Conservation (phyloP, 2,329 filamentous ascomycete genomes). For the Sphaerulina vaccinii region DNA sequence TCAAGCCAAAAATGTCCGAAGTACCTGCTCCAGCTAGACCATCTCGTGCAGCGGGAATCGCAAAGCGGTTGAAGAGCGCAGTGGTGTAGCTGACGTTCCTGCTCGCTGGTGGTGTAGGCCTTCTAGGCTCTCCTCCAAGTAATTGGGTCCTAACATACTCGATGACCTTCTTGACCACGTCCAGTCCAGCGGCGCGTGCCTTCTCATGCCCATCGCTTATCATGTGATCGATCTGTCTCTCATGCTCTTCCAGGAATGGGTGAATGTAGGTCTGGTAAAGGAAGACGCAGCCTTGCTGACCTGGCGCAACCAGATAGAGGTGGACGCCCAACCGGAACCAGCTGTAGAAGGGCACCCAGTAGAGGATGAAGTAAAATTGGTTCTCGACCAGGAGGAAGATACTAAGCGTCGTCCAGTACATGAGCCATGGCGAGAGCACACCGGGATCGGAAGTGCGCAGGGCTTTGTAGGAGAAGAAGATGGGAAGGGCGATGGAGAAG, state of each 20-base stretch:
- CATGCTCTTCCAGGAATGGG: slow-evolving; percentile 84
- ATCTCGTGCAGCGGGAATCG: slow-evolving; percentile 69
- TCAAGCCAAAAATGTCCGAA: slow-evolving; percentile 72
- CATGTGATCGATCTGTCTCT: slow-evolving; percentile 83
- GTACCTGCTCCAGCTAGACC: slow-evolving; percentile 46
- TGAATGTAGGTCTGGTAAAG: slow-evolving; percentile 84
- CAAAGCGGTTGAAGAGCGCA: slow-evolving; percentile 79
- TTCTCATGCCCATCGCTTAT: slow-evolving; percentile 79
- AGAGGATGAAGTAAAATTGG: slow-evolving; percentile 81
- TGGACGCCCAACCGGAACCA: slow-evolving; percentile 85
- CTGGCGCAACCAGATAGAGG: slow-evolving; percentile 93
- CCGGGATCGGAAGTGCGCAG: slow-evolving; percentile 88
- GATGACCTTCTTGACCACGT: slow-evolving; percentile 49
- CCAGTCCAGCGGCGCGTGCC: slow-evolving; percentile 71
- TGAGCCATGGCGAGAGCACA: slow-evolving; percentile 92
- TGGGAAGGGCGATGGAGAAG: slow-evolving; percentile 86
- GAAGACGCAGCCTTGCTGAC: slow-evolving; percentile 86
- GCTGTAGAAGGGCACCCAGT: slow-evolving; percentile 91
- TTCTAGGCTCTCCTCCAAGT: slow-evolving; percentile 69
- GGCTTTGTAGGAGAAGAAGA: slow-evolving; percentile 97
- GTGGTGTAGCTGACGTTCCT: slow-evolving; percentile 67
- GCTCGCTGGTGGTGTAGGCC: slow-evolving; percentile 47
- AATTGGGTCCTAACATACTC: slow-evolving; percentile 69
- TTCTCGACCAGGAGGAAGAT: slow-evolving; percentile 79
- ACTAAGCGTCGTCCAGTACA: slow-evolving; percentile 96